Percentiles rank a stretch among this genome's conserved stretches.
phyloP scores from a whole-genome alignment of 768 basidiomycete genomes.

The Boletus rubescentipes region DNA sequence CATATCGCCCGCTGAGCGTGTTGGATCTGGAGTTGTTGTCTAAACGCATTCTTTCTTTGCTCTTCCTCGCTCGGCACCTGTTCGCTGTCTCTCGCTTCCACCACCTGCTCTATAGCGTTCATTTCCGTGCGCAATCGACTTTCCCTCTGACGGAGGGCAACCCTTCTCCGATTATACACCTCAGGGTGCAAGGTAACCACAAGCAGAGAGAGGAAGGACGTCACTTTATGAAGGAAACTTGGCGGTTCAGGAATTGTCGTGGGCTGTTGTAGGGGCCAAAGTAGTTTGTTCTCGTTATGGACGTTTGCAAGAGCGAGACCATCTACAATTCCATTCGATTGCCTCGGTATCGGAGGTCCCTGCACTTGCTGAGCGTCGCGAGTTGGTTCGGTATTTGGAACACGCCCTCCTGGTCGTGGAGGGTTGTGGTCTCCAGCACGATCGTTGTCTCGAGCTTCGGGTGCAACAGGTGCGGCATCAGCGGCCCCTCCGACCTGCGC shows the following conservation, averaged over 20 bases:
- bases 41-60: conserved; percentile 25
- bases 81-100: conserved; percentile 30
- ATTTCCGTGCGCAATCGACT: conserved; percentile 67
- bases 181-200: conserved; percentile 69
- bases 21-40: conserved; percentile 46
- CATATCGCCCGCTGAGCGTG: conserved; percentile 56
- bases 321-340: conserved; percentile 42
- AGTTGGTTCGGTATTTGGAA: conserved; percentile 16
- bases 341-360: conserved; percentile 31
- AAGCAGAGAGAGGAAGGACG: conserved; percentile 56
- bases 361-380: conserved; percentile 20
- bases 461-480: conserved; percentile 26
- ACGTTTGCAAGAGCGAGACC: conserved; percentile 58
- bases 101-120: conserved; percentile 35
- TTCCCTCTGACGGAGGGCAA: conserved; percentile 59
- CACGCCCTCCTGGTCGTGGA: conserved; percentile 12
- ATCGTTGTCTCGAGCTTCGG: conserved; percentile 16
- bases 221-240: conserved; percentile 45
- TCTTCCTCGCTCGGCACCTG: conserved; percentile 35
- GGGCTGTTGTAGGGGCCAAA: conserved; percentile 36
- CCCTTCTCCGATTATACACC: conserved; percentile 67
- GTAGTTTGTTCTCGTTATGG: conserved; percentile 49
- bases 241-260: conserved; percentile 39
- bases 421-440: conserved; percentile 17
- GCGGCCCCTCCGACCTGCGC: conserved; percentile 17